phyloP scores from a whole-genome alignment of 805 yeast genomes.

The Starmerella sp. region DNA sequence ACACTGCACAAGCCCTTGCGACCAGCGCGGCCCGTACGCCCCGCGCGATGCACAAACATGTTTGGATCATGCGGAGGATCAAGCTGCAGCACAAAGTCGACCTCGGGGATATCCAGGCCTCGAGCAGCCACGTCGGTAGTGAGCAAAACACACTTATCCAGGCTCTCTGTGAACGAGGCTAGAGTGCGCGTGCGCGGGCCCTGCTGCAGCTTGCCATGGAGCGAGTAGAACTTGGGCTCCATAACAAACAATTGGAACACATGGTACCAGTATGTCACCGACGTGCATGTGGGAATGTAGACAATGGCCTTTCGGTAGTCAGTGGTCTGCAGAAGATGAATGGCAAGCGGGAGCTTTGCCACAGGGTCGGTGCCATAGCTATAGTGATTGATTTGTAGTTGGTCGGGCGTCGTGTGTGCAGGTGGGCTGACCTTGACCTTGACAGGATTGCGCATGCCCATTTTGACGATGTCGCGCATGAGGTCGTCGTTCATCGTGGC shows the following conservation, averaged over 20 bases:
- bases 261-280: slow-evolving; percentile 56
- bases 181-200: slow-evolving; percentile 67
- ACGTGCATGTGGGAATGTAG: slow-evolving; percentile 80
- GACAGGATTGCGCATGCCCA: slow-evolving; percentile 91
- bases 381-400: slow-evolving; percentile 41
- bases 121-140: slow-evolving; percentile 99
- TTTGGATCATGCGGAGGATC: slow-evolving; percentile 94
- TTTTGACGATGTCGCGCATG: slow-evolving; percentile 62
- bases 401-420: slow-evolving; percentile 37
- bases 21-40: slow-evolving; percentile 91
- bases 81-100: slow-evolving; percentile 82
- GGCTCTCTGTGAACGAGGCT: slow-evolving; percentile 40
- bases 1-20: slow-evolving; percentile 68
- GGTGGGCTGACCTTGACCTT: slow-evolving; percentile 56
- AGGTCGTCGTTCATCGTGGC: slow-evolving; percentile 78
- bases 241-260: slow-evolving; percentile 13
- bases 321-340: slow-evolving; percentile 42
- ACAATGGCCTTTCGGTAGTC: slow-evolving; percentile 73
- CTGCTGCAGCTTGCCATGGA: slow-evolving; percentile 87
- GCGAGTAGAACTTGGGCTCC: slow-evolving; percentile 42
- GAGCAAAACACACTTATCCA: slow-evolving; percentile 49
- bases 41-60: slow-evolving; percentile 84
- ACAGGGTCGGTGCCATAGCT: slow-evolving; percentile 49
- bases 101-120: slow-evolving; percentile 91
- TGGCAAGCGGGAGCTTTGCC: slow-evolving; percentile 46